Percentiles rank a stretch among this genome's conserved stretches.
Evolutionary conservation across 176 grass and related monocot genomes (phyloP).

Genomic region (Panicum miliaceum): DNA sequence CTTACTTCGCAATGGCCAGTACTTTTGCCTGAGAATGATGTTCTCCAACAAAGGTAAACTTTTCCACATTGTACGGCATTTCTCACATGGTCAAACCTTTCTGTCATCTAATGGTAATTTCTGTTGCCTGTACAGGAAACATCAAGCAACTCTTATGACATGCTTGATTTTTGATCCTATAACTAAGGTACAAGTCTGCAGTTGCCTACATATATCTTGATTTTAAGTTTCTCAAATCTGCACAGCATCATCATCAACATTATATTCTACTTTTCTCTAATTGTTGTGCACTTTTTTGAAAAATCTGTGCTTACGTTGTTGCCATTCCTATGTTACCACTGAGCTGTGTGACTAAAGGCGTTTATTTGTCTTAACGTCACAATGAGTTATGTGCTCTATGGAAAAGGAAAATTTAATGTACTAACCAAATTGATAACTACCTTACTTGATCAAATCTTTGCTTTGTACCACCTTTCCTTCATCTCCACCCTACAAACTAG

Average conservation of each 20-base stretch:
- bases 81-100: constrained; percentile 11
- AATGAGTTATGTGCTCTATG: constrained; percentile 14
- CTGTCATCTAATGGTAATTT: constrained; percentile 38
- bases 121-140: constrained; percentile 68
- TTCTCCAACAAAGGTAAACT: constrained; percentile 77
- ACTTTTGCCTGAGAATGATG: constrained; percentile 90
- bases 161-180: constrained; percentile 94
- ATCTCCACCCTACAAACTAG: background rate
- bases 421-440: constrained; percentile 1
- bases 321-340: background rate
- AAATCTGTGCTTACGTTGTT: background rate
- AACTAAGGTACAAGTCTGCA: constrained; percentile 60
- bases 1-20: constrained; percentile 89
- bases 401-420: background rate
- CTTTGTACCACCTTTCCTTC: background rate
- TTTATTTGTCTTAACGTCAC: constrained; percentile 8
- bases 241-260: background rate
- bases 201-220: background rate
- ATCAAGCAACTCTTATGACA: constrained; percentile 92
- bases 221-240: constrained; percentile 15
- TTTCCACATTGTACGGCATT: constrained; percentile 24
- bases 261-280: constrained; percentile 1
- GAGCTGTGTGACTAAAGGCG: background rate
- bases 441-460: constrained; percentile 23
- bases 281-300: constrained; percentile 12